Conservation (phyloP, 1,284 basidiomycete species). For the Ganoderma sinense region DNA sequence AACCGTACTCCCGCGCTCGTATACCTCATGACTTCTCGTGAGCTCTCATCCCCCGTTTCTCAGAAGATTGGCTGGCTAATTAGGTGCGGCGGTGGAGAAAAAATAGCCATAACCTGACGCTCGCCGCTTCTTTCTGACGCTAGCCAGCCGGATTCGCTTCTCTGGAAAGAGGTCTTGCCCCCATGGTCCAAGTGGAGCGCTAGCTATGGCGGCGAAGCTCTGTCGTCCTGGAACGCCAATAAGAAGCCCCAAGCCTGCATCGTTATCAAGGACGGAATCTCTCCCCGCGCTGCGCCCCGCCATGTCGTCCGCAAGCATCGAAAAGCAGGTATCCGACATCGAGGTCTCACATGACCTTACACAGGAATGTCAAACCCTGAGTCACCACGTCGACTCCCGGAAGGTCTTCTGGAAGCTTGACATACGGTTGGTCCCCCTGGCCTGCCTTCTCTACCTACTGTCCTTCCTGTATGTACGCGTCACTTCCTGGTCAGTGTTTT, state of each 20-base stretch:
- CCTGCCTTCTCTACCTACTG: slow-evolving; percentile 69
- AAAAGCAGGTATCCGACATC: not conserved
- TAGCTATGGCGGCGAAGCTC: not conserved
- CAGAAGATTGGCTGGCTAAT: not conserved
- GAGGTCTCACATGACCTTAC: not conserved
- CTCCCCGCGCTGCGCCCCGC: not conserved
- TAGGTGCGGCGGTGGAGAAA: not conserved
- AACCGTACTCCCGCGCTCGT: not conserved
- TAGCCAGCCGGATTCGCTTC: not conserved
- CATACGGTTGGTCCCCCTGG: slow-evolving; percentile 52
- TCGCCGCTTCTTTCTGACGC: not conserved
- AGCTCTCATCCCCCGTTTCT: not conserved
- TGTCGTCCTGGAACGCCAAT: too few species aligned
- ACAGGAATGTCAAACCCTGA: not conserved
- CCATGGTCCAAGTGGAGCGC: not conserved
- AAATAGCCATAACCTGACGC: not conserved
- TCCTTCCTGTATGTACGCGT: slow-evolving; percentile 37
- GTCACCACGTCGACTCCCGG: not conserved
- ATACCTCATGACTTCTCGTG: not conserved
- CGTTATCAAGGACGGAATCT: not conserved
- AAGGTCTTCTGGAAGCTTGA: slow-evolving; percentile 35
- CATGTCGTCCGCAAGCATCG: not conserved
- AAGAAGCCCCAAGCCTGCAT: not conserved
- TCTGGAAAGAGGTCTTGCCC: not conserved
- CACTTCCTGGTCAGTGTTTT: slow-evolving; percentile 23